Base-by-base conservation (phyloP, 441 rosid genomes). In the Pelargonium myrrhifolium region DNA sequence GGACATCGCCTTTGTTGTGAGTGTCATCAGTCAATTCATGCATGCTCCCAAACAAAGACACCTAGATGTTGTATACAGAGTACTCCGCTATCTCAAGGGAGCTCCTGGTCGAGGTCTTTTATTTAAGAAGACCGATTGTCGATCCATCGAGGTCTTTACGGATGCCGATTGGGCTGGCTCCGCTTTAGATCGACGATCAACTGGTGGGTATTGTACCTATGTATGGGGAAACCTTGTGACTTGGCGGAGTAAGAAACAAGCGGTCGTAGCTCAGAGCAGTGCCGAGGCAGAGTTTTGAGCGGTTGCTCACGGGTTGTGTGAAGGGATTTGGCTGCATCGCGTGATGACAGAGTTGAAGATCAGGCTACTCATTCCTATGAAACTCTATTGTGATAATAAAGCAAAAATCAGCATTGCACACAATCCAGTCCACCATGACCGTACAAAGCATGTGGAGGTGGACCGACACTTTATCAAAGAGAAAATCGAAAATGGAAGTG, bases 121-220 rank as follows among this genome's bases (percentile, higher is more conserved):
- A 8, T 64, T 70, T 39, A 6, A 22, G 1, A 70, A 37, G 1
- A 62, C 64, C 35, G 49, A 20, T 7, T 39, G 64, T 24, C n/a
- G 53, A 5, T 2, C 28, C 7, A 24, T 53, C 12, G 65, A 63
- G n/a, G 65, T 15, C 2, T 63, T 15, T 35, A 37, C 47, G 1
- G 47, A 63, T 63, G 65, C 1, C 9, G 45, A 63, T 63, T 62
- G 65, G 65, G 45, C 17, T 22, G 22, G 65, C 12, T 20, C 37
- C 18, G 28, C 11, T 28, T 22, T 15, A 17, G 65, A 62, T 62
- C 24, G 45, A n/a, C 24, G 65, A 28, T 62, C 65, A 9, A 62
- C 45, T 14, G 9, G 9, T 5, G 10, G 22, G 22, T 56, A 56
- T 3, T 56, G 24, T 21, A 60, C 39, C 10, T 39, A 9, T 39